phyloP scores from a whole-genome alignment of 2,329 filamentous ascomycete genomes.

The Fusarium sambucinum region DNA sequence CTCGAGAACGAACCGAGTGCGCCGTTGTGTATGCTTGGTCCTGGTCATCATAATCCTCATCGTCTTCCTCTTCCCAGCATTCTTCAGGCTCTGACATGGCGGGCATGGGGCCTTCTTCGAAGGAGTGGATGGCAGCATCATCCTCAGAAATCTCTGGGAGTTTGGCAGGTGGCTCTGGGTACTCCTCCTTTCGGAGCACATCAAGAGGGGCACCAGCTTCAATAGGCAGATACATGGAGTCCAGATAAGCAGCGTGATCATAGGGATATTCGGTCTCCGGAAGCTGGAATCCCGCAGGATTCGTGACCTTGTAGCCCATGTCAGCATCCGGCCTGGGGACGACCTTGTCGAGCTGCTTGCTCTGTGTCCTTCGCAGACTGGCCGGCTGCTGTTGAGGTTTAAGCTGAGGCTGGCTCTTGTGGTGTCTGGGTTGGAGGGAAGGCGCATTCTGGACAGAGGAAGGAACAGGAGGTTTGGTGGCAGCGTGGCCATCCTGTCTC shows the following conservation, averaged over 20 bases:
- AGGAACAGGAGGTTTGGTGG: constrained; percentile 31
- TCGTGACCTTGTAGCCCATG: constrained; percentile 10
- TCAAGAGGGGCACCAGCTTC: constrained; percentile 45
- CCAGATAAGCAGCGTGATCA: constrained; percentile 48
- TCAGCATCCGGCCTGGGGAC: constrained; percentile 38
- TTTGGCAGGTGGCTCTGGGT: constrained; percentile 44
- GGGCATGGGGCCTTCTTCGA: constrained; percentile 45
- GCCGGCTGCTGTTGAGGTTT: constrained; percentile 58
- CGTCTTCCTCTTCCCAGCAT: constrained; percentile 83
- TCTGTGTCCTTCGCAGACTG: constrained; percentile 59
- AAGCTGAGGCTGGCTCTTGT: constrained; percentile 67
- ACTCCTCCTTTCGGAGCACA: constrained; percentile 44
- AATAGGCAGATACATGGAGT: constrained; percentile 44
- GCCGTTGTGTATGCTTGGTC: constrained; percentile 81
- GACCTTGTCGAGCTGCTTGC: constrained; percentile 54
- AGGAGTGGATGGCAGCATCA: constrained; percentile 40
- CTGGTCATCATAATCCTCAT: constrained; percentile 72
- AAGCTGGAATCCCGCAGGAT: constrained; percentile 23
- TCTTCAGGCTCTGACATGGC: constrained; percentile 67
- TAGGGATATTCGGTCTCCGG: constrained; percentile 41
- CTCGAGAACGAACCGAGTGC: constrained; percentile 79
- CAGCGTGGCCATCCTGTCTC: constrained; percentile 38
- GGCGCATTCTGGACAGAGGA: constrained; percentile 40
- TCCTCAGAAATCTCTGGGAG: constrained; percentile 52
- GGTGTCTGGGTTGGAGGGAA: constrained; percentile 59